These are phyloP conservation scores for Fusarium pseudocircinatum DNA, from an alignment of 2,329 filamentous ascomycete species.

Conservation along the genomic window DNA sequence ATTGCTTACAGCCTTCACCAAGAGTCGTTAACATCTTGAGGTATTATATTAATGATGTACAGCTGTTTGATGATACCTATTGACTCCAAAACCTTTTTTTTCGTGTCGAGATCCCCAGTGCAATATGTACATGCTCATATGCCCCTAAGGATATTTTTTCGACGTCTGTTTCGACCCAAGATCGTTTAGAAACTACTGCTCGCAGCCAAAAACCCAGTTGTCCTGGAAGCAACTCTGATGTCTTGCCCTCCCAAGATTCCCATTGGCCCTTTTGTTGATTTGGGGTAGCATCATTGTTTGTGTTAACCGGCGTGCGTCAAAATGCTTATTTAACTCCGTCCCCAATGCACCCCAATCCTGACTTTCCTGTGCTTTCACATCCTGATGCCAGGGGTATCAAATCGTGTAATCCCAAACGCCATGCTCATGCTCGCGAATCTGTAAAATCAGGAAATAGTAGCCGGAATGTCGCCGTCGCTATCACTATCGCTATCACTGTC, in stretches of 20 bases:
- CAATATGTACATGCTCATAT: neutral
- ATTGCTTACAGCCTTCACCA: neutral
- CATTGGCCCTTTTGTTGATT: neutral
- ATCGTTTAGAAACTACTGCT: neutral
- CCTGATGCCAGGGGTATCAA: slow-evolving; percentile 14
- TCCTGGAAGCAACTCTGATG: neutral
- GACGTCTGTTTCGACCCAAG: neutral
- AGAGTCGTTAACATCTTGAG: neutral
- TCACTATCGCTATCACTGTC: slow-evolving; percentile 37
- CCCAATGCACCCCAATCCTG: neutral
- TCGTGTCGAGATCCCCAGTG: neutral
- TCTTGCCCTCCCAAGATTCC: neutral
- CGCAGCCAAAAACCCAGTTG: slow-evolving; percentile 1
- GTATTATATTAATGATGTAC: neutral
- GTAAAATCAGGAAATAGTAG: slow-evolving; percentile 18
- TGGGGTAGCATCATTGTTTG: neutral
- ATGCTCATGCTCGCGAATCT: slow-evolving; percentile 1
- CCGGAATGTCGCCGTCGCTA: slow-evolving; percentile 42
- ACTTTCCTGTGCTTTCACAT: neutral
- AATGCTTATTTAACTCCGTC: slow-evolving; percentile 14
- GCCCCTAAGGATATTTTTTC: neutral
- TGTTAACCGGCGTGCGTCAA: slow-evolving; percentile 8
- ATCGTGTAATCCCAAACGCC: slow-evolving; percentile 27
- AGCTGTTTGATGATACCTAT: neutral
- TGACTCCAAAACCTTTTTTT: neutral